Evolutionary conservation across 495 filamentous ascomycete genomes (phyloP), one percentile per base, ranked within the genome.

Genomic region (Margaritispora aquatica): DNA sequence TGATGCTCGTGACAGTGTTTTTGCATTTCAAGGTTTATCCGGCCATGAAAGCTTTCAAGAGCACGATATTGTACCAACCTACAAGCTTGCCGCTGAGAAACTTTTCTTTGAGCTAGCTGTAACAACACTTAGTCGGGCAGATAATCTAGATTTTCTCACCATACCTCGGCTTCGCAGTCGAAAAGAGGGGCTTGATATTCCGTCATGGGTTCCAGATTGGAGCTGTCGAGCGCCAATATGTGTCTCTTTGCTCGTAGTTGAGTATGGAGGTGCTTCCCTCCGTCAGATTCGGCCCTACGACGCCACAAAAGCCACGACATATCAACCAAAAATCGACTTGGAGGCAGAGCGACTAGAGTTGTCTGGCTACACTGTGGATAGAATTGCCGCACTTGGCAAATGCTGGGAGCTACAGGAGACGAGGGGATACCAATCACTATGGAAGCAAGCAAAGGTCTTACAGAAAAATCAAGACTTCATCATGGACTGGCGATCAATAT

Each of bases 351-450:
- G 23, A 17, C 13, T 53, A 31, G 20, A 53, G 51, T 26, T 53
- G n/a, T 26, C 23, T 20, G 51, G 51, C 11, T 53, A 53, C 51
- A 53, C 51, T 3, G 23, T 53, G 21, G 51, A 53, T 26, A 53
- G 23, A 31, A 53, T 53, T 31, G 20, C 27, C 3, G 17, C 23
- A 9, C 7, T 29, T 15, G 26, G 23, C 5, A 53, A 53, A n/a
- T 19, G 19, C n/a, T 53, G 51, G 51, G 27, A 24, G 21, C 11
- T 53, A 4, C 51, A 53, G 26, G 23, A 53, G n/a, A 53, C 51
- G 19, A 5, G 23, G 1, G 51, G 51, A 20, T 53, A 26, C 26
- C 10, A 26, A n/a, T 53, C 51, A 29, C 21, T 53, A 9, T 15
- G 51, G 15, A 53, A 53, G 31, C 51, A 53, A 29, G 51, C 51